Evolutionary conservation across 1,284 basidiomycete genomes (phyloP).

Genomic region (Puccinia triticina): DNA sequence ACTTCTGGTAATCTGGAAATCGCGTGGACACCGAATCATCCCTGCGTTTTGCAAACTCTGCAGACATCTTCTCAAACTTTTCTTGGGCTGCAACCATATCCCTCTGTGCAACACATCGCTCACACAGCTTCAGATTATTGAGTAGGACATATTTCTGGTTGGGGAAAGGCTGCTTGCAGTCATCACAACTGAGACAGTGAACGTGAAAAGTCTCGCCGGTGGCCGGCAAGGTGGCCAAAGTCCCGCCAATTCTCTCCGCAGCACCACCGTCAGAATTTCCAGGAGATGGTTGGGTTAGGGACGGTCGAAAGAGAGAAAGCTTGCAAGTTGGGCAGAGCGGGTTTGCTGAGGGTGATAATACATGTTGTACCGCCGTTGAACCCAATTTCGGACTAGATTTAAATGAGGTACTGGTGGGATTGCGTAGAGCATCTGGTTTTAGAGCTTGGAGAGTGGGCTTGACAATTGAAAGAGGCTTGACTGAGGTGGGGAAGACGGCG

Average conservation of each 20-base stretch:
- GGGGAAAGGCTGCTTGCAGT: constrained; percentile 33
- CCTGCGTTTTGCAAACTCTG: not conserved
- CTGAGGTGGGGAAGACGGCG: not conserved
- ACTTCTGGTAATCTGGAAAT: constrained; percentile 16
- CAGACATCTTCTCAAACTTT: constrained; percentile 24
- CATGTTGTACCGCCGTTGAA: constrained; percentile 8
- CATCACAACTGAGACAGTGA: constrained; percentile 40
- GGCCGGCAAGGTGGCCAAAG: constrained; percentile 39
- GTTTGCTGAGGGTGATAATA: constrained; percentile 43
- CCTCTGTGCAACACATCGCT: constrained; percentile 35
- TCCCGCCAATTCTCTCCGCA: not conserved
- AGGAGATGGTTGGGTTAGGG: not conserved
- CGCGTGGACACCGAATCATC: not conserved
- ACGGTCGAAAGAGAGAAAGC: constrained; percentile 37
- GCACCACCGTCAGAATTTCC: not conserved
- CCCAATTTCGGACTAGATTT: constrained; percentile 4
- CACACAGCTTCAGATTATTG: constrained; percentile 32
- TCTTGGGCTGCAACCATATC: constrained; percentile 33
- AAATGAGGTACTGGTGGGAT: constrained; percentile 5
- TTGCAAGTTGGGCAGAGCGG: constrained; percentile 48
- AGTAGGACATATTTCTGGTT: constrained; percentile 40
- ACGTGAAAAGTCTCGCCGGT: constrained; percentile 49
- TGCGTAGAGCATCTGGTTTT: not conserved
- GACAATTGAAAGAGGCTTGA: constrained; percentile 14
- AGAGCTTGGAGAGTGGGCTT: constrained; percentile 5